Conservation (phyloP, 2,329 filamentous ascomycete species). For the Xylaria multiplex region DNA sequence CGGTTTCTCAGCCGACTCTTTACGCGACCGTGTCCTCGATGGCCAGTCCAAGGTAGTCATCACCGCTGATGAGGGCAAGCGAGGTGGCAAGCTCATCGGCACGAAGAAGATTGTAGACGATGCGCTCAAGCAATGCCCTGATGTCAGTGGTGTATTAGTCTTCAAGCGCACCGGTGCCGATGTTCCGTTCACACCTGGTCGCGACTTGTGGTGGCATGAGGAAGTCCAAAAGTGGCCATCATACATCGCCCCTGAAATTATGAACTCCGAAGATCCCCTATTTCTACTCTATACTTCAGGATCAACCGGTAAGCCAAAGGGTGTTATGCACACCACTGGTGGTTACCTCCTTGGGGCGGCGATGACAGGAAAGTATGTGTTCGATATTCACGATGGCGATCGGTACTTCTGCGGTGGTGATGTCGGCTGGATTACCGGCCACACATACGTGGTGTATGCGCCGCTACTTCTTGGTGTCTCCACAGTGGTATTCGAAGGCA, state of each 20-base stretch:
- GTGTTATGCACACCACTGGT: conserved; percentile 96
- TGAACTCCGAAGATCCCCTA: conserved; percentile 94
- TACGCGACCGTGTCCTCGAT: conserved; percentile 93
- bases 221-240: conserved; percentile 96
- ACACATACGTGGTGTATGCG: conserved; percentile 98
- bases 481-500: conserved; percentile 97
- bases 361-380: conserved; percentile 96
- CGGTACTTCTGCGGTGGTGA: conserved; percentile 98
- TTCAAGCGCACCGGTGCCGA: conserved; percentile 96
- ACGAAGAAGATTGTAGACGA: conserved; percentile 99
- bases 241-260: conserved; percentile 87
- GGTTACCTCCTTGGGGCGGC: conserved; percentile 96
- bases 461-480: conserved; percentile 91
- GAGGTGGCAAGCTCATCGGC: conserved; percentile 94
- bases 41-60: conserved; percentile 93
- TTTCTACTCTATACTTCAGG: conserved; percentile 98
- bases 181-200: conserved; percentile 86
- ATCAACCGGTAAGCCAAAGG: conserved; percentile 98
- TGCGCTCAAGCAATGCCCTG: conserved; percentile 93
- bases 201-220: conserved; percentile 98
- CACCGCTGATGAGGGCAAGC: conserved; percentile 96
- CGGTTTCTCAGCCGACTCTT: conserved; percentile 94
- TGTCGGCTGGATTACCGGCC: conserved; percentile 98
- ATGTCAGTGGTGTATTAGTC: conserved; percentile 85
- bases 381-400: conserved; percentile 95